Evolutionary conservation across 352 stramenopile genomes (phyloP).

Genomic region (Pythium phragmitis): DNA sequence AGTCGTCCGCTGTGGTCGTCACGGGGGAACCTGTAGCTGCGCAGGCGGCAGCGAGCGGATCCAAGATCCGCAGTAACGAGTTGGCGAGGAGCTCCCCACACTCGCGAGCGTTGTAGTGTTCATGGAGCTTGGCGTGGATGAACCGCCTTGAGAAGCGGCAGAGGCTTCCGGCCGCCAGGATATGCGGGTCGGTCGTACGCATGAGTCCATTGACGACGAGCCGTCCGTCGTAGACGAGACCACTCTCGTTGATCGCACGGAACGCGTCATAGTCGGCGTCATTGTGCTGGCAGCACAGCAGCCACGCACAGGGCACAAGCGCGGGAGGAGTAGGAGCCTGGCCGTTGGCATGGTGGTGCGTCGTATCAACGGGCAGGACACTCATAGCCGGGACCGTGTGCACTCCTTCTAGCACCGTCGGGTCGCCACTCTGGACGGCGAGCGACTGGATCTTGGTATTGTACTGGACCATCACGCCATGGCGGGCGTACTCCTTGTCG

Average conservation of each 20-base stretch:
- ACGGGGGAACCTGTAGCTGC: no score
- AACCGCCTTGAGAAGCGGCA: conserved; percentile 85
- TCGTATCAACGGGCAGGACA: not conserved
- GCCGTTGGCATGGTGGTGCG: conserved; percentile 8
- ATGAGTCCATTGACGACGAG: conserved; percentile 89
- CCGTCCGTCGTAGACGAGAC: conserved; percentile 90
- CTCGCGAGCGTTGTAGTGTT: conserved; percentile 78
- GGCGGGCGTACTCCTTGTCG: conserved; percentile 46
- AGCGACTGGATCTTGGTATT: conserved; percentile 51
- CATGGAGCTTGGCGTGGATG: conserved; percentile 67
- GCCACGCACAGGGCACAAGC: conserved; percentile 48
- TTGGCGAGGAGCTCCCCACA: conserved; percentile 66
- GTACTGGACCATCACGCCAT: conserved; percentile 39
- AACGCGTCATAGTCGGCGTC: conserved; percentile 90
- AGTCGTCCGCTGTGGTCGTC: conserved; percentile 3
- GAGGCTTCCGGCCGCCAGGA: conserved; percentile 68
- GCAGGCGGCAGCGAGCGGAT: conserved; percentile 32
- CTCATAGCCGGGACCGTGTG: conserved; percentile 27
- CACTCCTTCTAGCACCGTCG: conserved; percentile 39
- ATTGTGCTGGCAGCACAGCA: conserved; percentile 84
- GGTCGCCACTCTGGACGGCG: conserved; percentile 28
- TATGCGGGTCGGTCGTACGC: conserved; percentile 77
- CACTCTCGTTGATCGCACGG: conserved; percentile 87
- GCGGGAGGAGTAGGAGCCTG: conserved; percentile 1
- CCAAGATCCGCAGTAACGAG: conserved; percentile 66